Evolutionary conservation across 129 eudicot genomes (phyloP), one percentile per base, ranked within the genome.

Genomic region (Sambucus nigra): DNA sequence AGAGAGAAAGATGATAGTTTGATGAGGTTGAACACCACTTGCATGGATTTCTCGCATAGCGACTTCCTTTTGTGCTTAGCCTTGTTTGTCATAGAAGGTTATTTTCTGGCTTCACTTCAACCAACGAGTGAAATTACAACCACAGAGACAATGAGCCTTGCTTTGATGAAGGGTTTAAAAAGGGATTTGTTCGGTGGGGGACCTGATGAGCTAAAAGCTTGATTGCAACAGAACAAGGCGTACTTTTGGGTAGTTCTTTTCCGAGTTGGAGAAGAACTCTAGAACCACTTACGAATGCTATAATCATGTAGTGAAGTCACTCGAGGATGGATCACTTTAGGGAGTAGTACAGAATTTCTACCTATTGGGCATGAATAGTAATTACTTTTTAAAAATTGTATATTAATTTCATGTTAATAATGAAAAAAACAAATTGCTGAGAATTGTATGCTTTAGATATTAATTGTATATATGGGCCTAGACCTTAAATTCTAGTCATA

Each of bases 31-130:
- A 48, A 57, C 2, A 66, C 47, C 14, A 66, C 27, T 25, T 55
- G 58, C 72, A 66, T 66, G 13, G 65, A 66, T 25, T 66, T 61
- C 33, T 66, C 72, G 38, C 64, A 66, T 8, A 66, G 45, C 28
- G 57, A 32, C 47, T 25, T 57, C 41, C 35, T 66, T 16, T 66
- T 31, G 13, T 54, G 42, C 25, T 45, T 54, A 44, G 44, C 59
- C n/a, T 31, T 54, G 11, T 54, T 9, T 25, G 45, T 32, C 44
- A 29, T 31, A 13, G 20, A 20, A 33, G 18, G 44, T 25, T 25
- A 51, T 22, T 9, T 5, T 24, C 13, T 18, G 24, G 28, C 24
- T 22, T 29, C 35, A 29, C 8, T 35, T 35, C 42, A 35, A 35
- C n/a, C n/a, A n/a, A n/a, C n/a, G n/a, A n/a, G n/a, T n/a, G 42